phyloP scores from a whole-genome alignment of 1,139 yeast genomes.

The Citeromyces siamensis region DNA sequence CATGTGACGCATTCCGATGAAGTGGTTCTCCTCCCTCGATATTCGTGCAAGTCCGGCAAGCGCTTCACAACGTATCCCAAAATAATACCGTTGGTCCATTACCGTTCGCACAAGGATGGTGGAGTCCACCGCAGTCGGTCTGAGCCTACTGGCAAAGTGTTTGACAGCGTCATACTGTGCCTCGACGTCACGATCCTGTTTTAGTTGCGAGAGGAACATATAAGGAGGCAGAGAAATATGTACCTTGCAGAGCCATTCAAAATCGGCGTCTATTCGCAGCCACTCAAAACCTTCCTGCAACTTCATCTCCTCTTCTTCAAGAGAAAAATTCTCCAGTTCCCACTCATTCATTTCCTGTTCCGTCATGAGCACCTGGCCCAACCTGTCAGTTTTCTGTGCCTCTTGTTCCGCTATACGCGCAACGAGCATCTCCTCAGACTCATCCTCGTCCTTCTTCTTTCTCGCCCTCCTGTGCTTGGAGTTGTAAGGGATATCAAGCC shows the following conservation, averaged over 20 bases:
- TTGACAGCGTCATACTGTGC: constrained; percentile 83
- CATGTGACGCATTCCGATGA: constrained; percentile 64
- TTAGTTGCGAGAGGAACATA: constrained; percentile 89
- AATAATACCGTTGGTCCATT: constrained; percentile 76
- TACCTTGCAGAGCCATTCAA: constrained; percentile 87
- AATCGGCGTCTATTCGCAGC: constrained; percentile 94
- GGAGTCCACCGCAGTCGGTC: constrained; percentile 56
- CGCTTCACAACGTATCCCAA: constrained; percentile 84
- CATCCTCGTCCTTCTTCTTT: constrained; percentile 36
- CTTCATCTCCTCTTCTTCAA: constrained; percentile 55
- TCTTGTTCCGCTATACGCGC: constrained; percentile 20
- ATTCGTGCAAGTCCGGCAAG: constrained; percentile 63
- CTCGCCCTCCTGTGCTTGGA: constrained; percentile 73
- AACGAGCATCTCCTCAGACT: constrained; percentile 15
- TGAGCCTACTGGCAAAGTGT: constrained; percentile 43
- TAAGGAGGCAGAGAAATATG: constrained; percentile 85
- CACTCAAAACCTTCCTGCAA: constrained; percentile 91
- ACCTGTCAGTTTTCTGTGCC: constrained; percentile 38
- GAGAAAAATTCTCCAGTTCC: constrained; percentile 65
- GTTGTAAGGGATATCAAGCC: constrained; percentile 87
- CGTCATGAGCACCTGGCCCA: constrained; percentile 68
- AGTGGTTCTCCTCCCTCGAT: constrained; percentile 49
- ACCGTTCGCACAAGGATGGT: constrained; percentile 70
- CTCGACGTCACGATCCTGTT: constrained; percentile 91
- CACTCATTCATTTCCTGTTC: constrained; percentile 55